Conservation (phyloP, 768 basidiomycete genomes). For the Pisolithus microcarpus region DNA sequence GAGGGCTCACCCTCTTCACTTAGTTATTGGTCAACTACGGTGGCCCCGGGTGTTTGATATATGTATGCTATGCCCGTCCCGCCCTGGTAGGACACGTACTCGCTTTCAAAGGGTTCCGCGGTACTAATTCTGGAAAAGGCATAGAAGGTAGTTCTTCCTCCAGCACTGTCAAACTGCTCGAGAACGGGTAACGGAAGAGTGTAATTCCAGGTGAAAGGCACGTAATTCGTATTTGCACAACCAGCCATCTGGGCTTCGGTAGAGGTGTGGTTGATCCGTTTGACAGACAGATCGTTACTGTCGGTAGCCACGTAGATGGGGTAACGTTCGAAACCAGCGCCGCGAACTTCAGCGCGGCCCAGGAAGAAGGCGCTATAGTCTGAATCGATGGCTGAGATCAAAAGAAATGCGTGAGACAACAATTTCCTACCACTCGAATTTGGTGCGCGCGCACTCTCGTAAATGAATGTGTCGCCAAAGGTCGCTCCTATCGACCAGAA, state of each 20-base stretch:
- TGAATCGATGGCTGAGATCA: background rate
- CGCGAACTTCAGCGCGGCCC: conserved; percentile 6
- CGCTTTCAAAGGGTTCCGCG: background rate
- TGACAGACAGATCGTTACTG: conserved; percentile 2
- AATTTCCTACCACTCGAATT: conserved; percentile 6
- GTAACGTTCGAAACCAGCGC: conserved; percentile 2
- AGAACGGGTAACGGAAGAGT: background rate
- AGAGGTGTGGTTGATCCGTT: background rate
- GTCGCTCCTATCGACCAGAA: background rate
- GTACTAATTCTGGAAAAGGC: background rate
- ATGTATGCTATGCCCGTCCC: conserved; percentile 3
- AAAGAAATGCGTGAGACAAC: background rate
- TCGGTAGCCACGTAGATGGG: conserved; percentile 7
- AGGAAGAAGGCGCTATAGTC: conserved; percentile 8
- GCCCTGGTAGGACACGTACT: background rate
- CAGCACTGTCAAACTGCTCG: conserved; percentile 3
- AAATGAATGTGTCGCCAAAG: conserved; percentile 3
- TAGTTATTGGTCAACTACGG: background rate
- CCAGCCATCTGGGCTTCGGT: conserved; percentile 5
- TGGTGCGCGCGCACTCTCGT: conserved; percentile 4
- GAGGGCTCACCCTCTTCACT: background rate
- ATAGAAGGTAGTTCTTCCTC: conserved; percentile 4
- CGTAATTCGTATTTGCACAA: background rate
- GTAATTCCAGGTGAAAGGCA: conserved; percentile 7
- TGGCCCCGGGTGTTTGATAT: conserved; percentile 1